Conservation (phyloP, 495 filamentous ascomycete species). For the Darksidea phi region DNA sequence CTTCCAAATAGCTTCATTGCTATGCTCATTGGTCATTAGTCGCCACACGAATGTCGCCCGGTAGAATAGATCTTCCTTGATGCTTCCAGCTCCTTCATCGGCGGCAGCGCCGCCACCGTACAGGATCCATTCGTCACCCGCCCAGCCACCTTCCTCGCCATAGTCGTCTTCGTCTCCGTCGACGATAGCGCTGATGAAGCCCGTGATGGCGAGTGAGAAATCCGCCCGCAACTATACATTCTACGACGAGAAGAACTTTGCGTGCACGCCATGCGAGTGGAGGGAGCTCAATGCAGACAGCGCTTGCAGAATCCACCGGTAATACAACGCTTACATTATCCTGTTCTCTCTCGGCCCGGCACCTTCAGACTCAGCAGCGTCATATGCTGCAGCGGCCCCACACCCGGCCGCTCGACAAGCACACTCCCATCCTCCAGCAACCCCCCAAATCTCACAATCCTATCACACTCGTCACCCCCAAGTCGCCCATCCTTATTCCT, state of each 20-base stretch:
- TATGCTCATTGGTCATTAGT: background rate
- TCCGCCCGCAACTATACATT: conserved; percentile 1
- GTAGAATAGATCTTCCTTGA: background rate
- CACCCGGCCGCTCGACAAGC: background rate
- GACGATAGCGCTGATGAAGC: background rate
- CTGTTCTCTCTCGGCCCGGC: background rate
- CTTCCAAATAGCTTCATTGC: background rate
- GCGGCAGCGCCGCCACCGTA: too few relatives aligned
- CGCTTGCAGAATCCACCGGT: background rate
- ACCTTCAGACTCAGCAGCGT: background rate
- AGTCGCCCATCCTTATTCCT: background rate
- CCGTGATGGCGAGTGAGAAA: conserved; percentile 1
- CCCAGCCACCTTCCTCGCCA: background rate
- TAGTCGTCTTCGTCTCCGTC: background rate
- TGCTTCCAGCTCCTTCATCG: background rate
- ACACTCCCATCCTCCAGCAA: background rate
- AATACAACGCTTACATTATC: background rate
- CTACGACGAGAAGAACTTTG: background rate
- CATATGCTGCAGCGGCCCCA: background rate
- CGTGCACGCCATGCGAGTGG: background rate
- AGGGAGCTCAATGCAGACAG: background rate
- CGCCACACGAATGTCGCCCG: background rate
- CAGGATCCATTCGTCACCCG: background rate
- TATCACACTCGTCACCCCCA: background rate
- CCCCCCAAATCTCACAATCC: too few relatives aligned